These are phyloP conservation scores for Trametes sanguinea DNA, from an alignment of 768 basidiomycete genomes.

Conservation along the genomic window DNA sequence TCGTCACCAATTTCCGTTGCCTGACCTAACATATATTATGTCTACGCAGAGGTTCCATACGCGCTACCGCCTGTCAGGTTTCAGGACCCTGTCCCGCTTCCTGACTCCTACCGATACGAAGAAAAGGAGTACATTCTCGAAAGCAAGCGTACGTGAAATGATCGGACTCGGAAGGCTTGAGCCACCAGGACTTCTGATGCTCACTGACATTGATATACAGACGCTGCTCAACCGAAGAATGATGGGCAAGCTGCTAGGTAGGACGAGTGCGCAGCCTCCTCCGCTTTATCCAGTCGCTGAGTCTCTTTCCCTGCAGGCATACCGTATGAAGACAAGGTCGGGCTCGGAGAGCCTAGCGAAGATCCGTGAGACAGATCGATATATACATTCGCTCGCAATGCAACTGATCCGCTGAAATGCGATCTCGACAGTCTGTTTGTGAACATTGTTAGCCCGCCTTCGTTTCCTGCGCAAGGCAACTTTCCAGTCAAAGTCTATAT, in stretches of 20 bases:
- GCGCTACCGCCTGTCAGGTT: constrained; percentile 67
- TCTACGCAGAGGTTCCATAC: constrained; percentile 64
- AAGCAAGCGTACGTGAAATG: constrained; percentile 48
- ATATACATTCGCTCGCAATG: background rate
- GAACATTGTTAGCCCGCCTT: constrained; percentile 64
- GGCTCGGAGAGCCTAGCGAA: constrained; percentile 67
- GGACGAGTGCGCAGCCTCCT: background rate
- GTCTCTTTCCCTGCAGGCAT: constrained; percentile 36
- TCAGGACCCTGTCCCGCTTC: constrained; percentile 59
- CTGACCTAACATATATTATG: too few relatives aligned
- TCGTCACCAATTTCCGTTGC: too few relatives aligned
- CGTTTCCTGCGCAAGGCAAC: constrained; percentile 41
- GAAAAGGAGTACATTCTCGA: constrained; percentile 63
- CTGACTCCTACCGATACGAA: constrained; percentile 55
- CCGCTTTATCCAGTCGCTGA: background rate
- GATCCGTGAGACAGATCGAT: constrained; percentile 51
- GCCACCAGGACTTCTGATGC: background rate
- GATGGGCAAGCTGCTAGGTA: constrained; percentile 65
- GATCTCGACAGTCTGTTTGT: constrained; percentile 52
- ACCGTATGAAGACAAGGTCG: constrained; percentile 60
- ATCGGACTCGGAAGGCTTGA: background rate
- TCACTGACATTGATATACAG: constrained; percentile 33
- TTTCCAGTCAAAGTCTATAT: constrained; percentile 76
- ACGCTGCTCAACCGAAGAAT: constrained; percentile 61
- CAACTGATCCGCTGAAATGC: too few relatives aligned